Evolutionary conservation across 192 early-diverging fungal genomes (phyloP).

Genomic region (Coemansia sp.): DNA sequence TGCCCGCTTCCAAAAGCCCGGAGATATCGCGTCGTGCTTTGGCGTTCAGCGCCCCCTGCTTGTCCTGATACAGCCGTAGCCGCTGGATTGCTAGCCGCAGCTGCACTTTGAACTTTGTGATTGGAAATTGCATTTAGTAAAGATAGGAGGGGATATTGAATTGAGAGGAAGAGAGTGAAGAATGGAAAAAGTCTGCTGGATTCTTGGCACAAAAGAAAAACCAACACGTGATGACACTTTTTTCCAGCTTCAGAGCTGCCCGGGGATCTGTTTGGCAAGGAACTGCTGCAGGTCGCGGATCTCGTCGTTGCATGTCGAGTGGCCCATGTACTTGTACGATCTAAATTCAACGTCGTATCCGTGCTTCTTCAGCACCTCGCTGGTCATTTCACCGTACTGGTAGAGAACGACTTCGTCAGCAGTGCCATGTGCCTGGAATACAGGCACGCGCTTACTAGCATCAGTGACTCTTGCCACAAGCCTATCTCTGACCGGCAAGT

Average conservation of each 20-base stretch:
- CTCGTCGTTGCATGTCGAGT: conserved; percentile 69
- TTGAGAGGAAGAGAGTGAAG: not conserved
- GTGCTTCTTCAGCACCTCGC: conserved; percentile 59
- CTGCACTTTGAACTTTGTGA: conserved; percentile 73
- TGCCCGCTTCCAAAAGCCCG: conserved; percentile 73
- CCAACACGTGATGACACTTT: too few relatives aligned
- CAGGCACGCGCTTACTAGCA: conserved; percentile 68
- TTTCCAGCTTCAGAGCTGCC: not conserved
- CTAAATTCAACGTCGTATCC: conserved; percentile 72
- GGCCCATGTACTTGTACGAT: conserved; percentile 79
- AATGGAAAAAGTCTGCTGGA: not conserved
- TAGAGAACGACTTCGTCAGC: conserved; percentile 72
- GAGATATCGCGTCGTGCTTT: conserved; percentile 83
- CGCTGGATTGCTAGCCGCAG: conserved; percentile 86
- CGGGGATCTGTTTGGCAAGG: conserved; percentile 58
- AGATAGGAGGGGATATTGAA: not conserved
- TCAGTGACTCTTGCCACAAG: conserved; percentile 55
- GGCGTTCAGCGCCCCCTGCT: conserved; percentile 75
- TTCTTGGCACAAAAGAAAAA: conserved; percentile 1
- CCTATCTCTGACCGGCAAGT: conserved; percentile 62
- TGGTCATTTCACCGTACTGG: conserved; percentile 69
- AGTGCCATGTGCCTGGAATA: conserved; percentile 85
- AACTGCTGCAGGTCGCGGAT: conserved; percentile 68
- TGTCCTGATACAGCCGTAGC: conserved; percentile 85
- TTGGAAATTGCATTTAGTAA: conserved; percentile 11